Evolutionary conservation across 106 monocot genomes (phyloP), one percentile per base, ranked within the genome.

Genomic region (Dendrobium catenatum): DNA sequence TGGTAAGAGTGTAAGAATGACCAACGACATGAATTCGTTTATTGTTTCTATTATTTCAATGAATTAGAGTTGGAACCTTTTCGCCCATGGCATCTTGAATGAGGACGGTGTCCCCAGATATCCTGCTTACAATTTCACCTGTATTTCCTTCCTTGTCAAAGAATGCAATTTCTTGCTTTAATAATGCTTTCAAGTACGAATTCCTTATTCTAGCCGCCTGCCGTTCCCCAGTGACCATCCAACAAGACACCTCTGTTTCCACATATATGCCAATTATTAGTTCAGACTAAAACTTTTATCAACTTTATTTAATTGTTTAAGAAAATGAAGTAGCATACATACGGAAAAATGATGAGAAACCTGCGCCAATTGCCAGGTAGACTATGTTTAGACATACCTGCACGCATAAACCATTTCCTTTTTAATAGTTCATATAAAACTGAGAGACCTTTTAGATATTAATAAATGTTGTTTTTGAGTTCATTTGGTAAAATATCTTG

Each of bases 51-150:
- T 15, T 51, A 51, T 13, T 51, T 51, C 13, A 51, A 51, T 51
- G 59, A 37, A 37, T 42, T 24, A 3, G 19, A 41, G 29, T 44
- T n/a, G 31, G 6, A 76, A 89, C 92, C 86, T 92, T 92, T 76
- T 92, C 92, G n/a, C 92, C 92, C 83, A 92, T 88, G 72, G 92
- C 92, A 83, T 90, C 92, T 82, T 92, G 92, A 79, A 92, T 92
- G 8, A 86, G 79, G 76, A 90, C 86, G 27, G 89, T 92, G 73
- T 92, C 92, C n/a, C 89, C 89, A 9, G 89, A 92, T 88, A 92
- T 92, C 58, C 88, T 84, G 37, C 82, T 89, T 4, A 92, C 78
- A 13, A 92, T 88, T 80, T 89, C 89, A 54, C 92, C 92, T 1
- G 89, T 89, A 27, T 81, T 90, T 47, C 89, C 88, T 82, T 92